phyloP scores from a whole-genome alignment of 495 filamentous ascomycete genomes.

The Neurospora intermedia region DNA sequence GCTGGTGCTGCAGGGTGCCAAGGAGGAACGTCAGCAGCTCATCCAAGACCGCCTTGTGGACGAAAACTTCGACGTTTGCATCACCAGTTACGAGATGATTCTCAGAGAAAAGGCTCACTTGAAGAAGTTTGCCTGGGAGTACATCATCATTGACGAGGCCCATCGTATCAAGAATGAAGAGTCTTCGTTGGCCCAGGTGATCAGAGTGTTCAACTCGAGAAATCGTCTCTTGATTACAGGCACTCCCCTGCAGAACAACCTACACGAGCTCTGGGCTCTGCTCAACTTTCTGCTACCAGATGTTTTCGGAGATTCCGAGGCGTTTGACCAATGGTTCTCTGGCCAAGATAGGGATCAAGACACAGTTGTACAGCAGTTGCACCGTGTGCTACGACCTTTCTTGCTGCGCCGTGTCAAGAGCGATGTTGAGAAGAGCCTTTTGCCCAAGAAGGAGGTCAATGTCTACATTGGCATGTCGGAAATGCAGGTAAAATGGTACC shows the following conservation, averaged over 20 bases:
- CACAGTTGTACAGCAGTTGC: constrained; percentile 92
- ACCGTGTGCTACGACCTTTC: constrained; percentile 88
- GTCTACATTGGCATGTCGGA: constrained; percentile 97
- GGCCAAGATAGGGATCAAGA: constrained; percentile 83
- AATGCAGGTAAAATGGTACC: constrained; percentile 99
- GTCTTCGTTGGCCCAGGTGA: constrained; percentile 92
- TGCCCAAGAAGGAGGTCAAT: constrained; percentile 97
- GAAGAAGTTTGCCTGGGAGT: constrained; percentile 99
- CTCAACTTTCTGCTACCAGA: constrained; percentile 95
- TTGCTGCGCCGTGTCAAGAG: constrained; percentile 92
- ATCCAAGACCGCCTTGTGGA: constrained; percentile 86
- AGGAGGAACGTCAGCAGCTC: constrained; percentile 80
- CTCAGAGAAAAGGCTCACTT: constrained; percentile 89
- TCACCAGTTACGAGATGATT: constrained; percentile 40
- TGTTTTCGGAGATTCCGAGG: constrained; percentile 93
- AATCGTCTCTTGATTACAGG: constrained; percentile 95
- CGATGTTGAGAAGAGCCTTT: constrained; percentile 95
- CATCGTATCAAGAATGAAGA: constrained; percentile 99
- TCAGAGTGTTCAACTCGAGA: constrained; percentile 91
- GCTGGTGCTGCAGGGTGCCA: constrained; percentile 86
- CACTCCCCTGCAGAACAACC: constrained; percentile 94
- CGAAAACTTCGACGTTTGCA: constrained; percentile 49
- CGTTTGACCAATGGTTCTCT: constrained; percentile 99
- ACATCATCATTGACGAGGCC: constrained; percentile 98
- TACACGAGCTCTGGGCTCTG: constrained; percentile 98